Evolutionary conservation across 257 asterid species (phyloP), one percentile per base, ranked within the genome.

Genomic region (Penstemon davidsonii): DNA sequence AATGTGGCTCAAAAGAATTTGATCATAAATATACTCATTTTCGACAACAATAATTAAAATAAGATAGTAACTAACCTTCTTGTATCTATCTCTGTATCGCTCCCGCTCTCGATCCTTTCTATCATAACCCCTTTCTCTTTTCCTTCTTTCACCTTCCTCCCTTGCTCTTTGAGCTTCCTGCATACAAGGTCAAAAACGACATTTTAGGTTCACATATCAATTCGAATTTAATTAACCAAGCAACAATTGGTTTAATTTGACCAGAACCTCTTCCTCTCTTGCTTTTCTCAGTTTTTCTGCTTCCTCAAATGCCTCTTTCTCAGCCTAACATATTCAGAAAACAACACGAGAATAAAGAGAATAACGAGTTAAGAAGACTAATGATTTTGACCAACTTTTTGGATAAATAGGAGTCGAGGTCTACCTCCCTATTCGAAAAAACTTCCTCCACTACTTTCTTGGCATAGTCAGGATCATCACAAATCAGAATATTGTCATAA

Each of bases 111-210:
- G 75, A 64, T 69, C 56, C 71, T 84, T 83, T 62, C 90, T 75
- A 76, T 83, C 92, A 25, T 81, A 19, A 36, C 84, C 98, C 79
- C 96, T 79, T 69, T 86, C 96, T 75, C 59, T 79, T 75, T 87
- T 83, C 83, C 98, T 85, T 75, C 73, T 92, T 76, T 92, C 98
- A 66, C 98, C 96, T 77, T 92, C 98, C 84, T 92, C 98, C 70
- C 94, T 86, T 61, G 98, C 96, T 87, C 94, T 70, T 57, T 80
- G 90, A 50, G 93, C 84, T 74, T 92, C 98, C 98, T 91, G 84
- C 75, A 78, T 42, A 68, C 8, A 54, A 15, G 50, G 69, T 64
- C 13, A 63, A 70, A 66, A 33, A 33, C 53, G 25, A 8, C 54
- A 36, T 41, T 60, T 64, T 12, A 76, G 6, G 25, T 42, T 58